Evolutionary conservation across 2,329 filamentous ascomycete species (phyloP).

Genomic region (Cercospora citrullina): DNA sequence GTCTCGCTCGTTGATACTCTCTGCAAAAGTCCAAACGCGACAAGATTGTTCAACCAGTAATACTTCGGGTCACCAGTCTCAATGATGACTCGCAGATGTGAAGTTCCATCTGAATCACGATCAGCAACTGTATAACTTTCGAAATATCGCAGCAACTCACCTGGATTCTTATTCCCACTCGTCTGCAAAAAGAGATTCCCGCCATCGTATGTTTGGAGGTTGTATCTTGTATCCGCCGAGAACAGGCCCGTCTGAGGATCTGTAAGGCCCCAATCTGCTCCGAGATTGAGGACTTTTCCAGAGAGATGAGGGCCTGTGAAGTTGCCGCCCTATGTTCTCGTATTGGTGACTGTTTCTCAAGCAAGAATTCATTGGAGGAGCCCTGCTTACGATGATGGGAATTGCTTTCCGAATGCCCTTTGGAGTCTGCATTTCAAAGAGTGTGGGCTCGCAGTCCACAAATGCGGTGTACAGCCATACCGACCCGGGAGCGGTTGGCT

Average conservation of each 20-base stretch:
- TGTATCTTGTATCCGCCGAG: conserved; percentile 42
- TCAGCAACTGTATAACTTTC: neutral
- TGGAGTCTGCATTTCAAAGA: conserved; percentile 33
- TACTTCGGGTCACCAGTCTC: conserved; percentile 41
- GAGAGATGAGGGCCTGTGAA: conserved; percentile 35
- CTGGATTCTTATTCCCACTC: conserved; percentile 34
- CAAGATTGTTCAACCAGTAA: conserved; percentile 43
- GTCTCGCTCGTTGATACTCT: conserved; percentile 18
- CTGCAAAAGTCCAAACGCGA: conserved; percentile 30
- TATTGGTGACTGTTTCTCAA: neutral
- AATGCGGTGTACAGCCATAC: conserved; percentile 37
- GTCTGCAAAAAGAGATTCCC: conserved; percentile 40
- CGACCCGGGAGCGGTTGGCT: conserved; percentile 27
- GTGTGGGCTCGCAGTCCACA: conserved; percentile 28
- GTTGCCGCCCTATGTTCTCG: conserved; percentile 27
- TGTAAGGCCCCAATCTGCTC: conserved; percentile 43
- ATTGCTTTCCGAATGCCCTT: conserved; percentile 35
- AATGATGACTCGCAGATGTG: conserved; percentile 39
- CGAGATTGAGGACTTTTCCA: conserved; percentile 38
- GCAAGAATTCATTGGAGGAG: neutral
- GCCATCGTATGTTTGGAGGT: conserved; percentile 41
- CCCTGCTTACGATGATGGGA: conserved; percentile 27
- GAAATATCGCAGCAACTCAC: too few species aligned
- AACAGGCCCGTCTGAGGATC: conserved; percentile 36
- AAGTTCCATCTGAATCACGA: conserved; percentile 23